Percentiles rank a stretch among this genome's conserved stretches.
Conservation (phyloP, 2,329 filamentous ascomycete genomes). For the Fusarium piperis region DNA sequence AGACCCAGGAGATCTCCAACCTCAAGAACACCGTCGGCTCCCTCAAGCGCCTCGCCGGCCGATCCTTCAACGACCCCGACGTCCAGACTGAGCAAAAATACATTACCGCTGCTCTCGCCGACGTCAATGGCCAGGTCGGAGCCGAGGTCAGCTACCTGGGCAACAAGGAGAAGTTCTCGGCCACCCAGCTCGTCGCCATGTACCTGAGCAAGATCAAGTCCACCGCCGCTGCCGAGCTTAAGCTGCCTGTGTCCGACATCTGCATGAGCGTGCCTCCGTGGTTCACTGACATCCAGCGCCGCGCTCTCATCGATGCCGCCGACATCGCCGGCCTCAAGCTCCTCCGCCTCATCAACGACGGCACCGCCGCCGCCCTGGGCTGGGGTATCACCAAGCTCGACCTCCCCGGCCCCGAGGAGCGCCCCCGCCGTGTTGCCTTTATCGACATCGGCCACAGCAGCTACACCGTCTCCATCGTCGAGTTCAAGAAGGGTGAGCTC, state of each 20-base stretch:
- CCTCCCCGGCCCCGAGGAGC: slow-evolving; percentile 87
- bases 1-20: slow-evolving; percentile 99
- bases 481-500: slow-evolving; percentile 97
- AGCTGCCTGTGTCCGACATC: slow-evolving; percentile 89
- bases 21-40: slow-evolving; percentile 97
- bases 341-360: slow-evolving; percentile 96
- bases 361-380: slow-evolving; percentile 92
- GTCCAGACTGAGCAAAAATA: slow-evolving; percentile 91
- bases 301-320: slow-evolving; percentile 87
- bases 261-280: slow-evolving; percentile 95
- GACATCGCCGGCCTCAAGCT: slow-evolving; percentile 94
- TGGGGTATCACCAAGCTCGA: slow-evolving; percentile 99
- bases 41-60: slow-evolving; percentile 92
- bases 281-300: slow-evolving; percentile 96
- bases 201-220: slow-evolving; percentile 94
- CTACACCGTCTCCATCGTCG: slow-evolving; percentile 92
- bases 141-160: slow-evolving; percentile 93
- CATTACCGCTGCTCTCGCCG: slow-evolving; percentile 85
- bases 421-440: slow-evolving; percentile 89
- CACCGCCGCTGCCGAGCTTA: slow-evolving; percentile 87
- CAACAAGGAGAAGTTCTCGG: slow-evolving; percentile 95
- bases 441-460: slow-evolving; percentile 97
- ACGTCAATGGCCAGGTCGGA: slow-evolving; percentile 93
- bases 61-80: slow-evolving; percentile 88
- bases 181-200: slow-evolving; percentile 93